These are phyloP conservation scores for Pascua guehoae DNA, from an alignment of 1,284 basidiomycete genomes.

Conservation along the genomic window DNA sequence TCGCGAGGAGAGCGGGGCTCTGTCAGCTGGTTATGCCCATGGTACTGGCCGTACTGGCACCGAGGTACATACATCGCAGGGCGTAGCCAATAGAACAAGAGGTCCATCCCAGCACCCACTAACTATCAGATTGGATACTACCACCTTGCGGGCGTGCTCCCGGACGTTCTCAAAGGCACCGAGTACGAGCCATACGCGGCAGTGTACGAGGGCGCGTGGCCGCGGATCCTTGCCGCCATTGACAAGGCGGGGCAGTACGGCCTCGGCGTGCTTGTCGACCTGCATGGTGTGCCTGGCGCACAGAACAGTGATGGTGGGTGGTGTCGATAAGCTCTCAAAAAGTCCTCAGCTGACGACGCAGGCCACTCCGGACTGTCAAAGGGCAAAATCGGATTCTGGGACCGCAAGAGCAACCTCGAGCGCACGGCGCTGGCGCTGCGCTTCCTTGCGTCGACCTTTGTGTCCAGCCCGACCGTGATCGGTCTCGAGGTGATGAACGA, in stretches of 20 bases:
- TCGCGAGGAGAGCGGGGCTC: too few species aligned
- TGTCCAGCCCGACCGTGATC: conserved; percentile 62
- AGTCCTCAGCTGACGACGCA: conserved; percentile 8
- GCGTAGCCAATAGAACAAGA: too few species aligned
- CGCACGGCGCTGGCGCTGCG: conserved; percentile 56
- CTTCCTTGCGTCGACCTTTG: conserved; percentile 52
- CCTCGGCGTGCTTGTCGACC: conserved; percentile 70
- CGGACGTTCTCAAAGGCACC: conserved; percentile 64
- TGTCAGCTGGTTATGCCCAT: too few species aligned
- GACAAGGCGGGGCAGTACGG: conserved; percentile 60
- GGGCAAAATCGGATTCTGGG: conserved; percentile 48
- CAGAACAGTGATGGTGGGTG: conserved; percentile 52
- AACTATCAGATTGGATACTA: conserved; percentile 65
- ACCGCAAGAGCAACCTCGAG: conserved; percentile 53
- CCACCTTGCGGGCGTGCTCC: conserved; percentile 63
- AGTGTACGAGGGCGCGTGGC: conserved; percentile 71
- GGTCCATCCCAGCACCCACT: background rate
- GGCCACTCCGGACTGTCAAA: conserved; percentile 44
- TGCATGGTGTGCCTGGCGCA: conserved; percentile 52
- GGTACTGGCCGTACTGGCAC: background rate
- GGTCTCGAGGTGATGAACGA: conserved; percentile 84
- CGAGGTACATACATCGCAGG: background rate
- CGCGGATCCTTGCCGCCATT: conserved; percentile 64
- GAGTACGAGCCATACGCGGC: conserved; percentile 62
- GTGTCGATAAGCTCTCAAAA: conserved; percentile 2